Evolutionary conservation across 2,329 filamentous ascomycete species (phyloP).

Genomic region (Curvularia eragrostidis): DNA sequence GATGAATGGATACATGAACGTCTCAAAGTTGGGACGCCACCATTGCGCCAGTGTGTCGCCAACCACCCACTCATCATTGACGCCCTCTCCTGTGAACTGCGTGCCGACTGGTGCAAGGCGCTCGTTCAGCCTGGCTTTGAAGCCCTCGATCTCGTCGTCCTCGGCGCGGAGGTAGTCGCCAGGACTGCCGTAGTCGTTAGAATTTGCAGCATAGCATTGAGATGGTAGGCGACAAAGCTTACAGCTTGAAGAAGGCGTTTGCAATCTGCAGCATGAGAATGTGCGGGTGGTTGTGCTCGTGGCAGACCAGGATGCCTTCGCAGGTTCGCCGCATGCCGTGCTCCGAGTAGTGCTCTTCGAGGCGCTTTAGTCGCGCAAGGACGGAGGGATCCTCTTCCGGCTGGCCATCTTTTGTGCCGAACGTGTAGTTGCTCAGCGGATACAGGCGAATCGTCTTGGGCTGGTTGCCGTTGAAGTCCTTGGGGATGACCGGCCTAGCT

Average conservation of each 20-base stretch:
- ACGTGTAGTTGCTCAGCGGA: slow-evolving; percentile 97
- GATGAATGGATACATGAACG: slow-evolving; percentile 99
- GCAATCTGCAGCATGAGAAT: slow-evolving; percentile 99
- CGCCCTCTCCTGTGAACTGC: slow-evolving; percentile 79
- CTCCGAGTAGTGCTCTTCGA: slow-evolving; percentile 92
- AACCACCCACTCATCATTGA: slow-evolving; percentile 93
- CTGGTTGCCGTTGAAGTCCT: slow-evolving; percentile 87
- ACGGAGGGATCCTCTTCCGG: slow-evolving; percentile 98
- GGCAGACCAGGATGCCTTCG: slow-evolving; percentile 95
- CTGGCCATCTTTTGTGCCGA: slow-evolving; percentile 97
- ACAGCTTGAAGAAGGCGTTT: slow-evolving; percentile 98
- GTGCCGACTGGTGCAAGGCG: slow-evolving; percentile 90
- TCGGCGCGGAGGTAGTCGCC: slow-evolving; percentile 91
- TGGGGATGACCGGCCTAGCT: slow-evolving; percentile 74
- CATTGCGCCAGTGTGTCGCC: slow-evolving; percentile 95
- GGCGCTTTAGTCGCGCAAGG: slow-evolving; percentile 84
- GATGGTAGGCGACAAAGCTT: slow-evolving; percentile 4
- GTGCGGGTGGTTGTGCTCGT: slow-evolving; percentile 98
- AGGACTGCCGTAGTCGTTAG: slow-evolving; percentile 59
- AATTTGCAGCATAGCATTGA: slow-evolving; percentile 6
- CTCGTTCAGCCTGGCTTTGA: slow-evolving; percentile 92
- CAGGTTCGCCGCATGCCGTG: slow-evolving; percentile 98
- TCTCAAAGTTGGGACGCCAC: slow-evolving; percentile 99
- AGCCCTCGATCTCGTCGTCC: slow-evolving; percentile 92
- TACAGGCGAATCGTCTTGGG: slow-evolving; percentile 89